A percentile compares a stretch with the other conserved stretches of the same genome.
phyloP scores from a whole-genome alignment of 345 rosid species.

The Populus tremula region DNA sequence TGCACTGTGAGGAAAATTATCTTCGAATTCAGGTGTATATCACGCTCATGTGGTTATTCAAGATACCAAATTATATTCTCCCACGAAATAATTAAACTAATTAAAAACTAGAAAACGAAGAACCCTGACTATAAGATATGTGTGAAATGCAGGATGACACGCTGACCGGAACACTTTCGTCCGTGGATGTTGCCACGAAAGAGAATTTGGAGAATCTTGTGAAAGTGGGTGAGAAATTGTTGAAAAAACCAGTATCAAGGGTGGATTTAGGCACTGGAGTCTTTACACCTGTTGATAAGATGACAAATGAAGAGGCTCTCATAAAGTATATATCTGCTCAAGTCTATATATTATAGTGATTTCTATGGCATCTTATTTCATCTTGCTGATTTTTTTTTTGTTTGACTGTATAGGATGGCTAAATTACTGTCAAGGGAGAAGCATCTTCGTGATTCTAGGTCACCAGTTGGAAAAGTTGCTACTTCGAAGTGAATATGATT shows the following conservation, averaged over 20 bases:
- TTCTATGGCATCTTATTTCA: too few species aligned
- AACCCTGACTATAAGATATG: too few species aligned
- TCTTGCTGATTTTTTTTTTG: background rate
- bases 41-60: background rate
- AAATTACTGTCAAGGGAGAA: slow-evolving; percentile 56
- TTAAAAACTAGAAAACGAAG: too few species aligned
- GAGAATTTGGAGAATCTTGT: slow-evolving; percentile 44
- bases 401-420: slow-evolving; percentile 45
- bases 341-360: background rate
- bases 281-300: slow-evolving; percentile 27
- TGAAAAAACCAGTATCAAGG: slow-evolving; percentile 48
- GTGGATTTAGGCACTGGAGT: slow-evolving; percentile 50
- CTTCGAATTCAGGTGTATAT: slow-evolving; percentile 46
- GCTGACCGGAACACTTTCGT: slow-evolving; percentile 47
- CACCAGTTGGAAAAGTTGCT: slow-evolving; percentile 20
- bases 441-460: slow-evolving; percentile 39
- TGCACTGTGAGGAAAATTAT: slow-evolving; percentile 42
- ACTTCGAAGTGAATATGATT: background rate
- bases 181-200: slow-evolving; percentile 12
- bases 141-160: slow-evolving; percentile 19
- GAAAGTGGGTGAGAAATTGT: slow-evolving; percentile 46
- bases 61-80: background rate
- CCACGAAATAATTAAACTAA: too few species aligned
- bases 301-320: slow-evolving; percentile 59
- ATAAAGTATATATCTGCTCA: slow-evolving; percentile 25